Percentiles rank a stretch among this genome's conserved stretches.
phyloP scores from a whole-genome alignment of 352 stramenopile genomes.

The Globisporangium irregulare region DNA sequence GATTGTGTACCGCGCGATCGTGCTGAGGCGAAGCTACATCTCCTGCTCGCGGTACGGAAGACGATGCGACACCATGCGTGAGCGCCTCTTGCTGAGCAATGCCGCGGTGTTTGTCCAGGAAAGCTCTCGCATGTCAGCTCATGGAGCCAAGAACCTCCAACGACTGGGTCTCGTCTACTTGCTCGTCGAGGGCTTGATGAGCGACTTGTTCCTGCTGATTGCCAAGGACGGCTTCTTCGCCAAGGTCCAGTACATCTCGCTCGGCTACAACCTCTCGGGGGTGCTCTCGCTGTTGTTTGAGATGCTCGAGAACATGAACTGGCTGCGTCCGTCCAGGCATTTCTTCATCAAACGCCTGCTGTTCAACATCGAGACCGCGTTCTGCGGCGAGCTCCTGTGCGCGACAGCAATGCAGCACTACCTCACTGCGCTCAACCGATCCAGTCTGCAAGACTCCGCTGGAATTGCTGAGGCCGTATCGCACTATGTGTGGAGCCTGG shows the following conservation, averaged over 20 bases:
- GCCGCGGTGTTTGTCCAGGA: background rate
- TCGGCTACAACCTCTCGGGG: slow-evolving; percentile 28
- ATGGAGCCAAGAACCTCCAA: slow-evolving; percentile 28
- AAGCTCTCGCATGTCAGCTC: background rate
- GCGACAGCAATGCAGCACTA: background rate
- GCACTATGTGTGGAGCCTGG: slow-evolving; percentile 27
- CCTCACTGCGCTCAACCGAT: background rate
- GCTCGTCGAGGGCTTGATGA: slow-evolving; percentile 27
- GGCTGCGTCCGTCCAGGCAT: slow-evolving; percentile 16
- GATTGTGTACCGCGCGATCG: slow-evolving; percentile 23
- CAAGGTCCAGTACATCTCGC: slow-evolving; percentile 31
- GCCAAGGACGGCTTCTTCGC: slow-evolving; percentile 20
- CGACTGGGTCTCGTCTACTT: slow-evolving; percentile 25
- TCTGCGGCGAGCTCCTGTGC: background rate
- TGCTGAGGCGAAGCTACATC: slow-evolving; percentile 22
- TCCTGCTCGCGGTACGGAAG: slow-evolving; percentile 5
- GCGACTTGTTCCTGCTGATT: slow-evolving; percentile 30
- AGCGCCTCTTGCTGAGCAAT: background rate
- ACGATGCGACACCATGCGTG: background rate
- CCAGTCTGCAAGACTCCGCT: background rate
- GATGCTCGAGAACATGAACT: slow-evolving; percentile 20
- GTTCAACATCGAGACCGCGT: background rate
- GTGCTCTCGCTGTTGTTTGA: slow-evolving; percentile 28
- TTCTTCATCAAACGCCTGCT: slow-evolving; percentile 13
- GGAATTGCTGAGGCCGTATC: slow-evolving; percentile 18